phyloP scores from a whole-genome alignment of 441 rosid genomes.

The Codiaeum variegatum region DNA sequence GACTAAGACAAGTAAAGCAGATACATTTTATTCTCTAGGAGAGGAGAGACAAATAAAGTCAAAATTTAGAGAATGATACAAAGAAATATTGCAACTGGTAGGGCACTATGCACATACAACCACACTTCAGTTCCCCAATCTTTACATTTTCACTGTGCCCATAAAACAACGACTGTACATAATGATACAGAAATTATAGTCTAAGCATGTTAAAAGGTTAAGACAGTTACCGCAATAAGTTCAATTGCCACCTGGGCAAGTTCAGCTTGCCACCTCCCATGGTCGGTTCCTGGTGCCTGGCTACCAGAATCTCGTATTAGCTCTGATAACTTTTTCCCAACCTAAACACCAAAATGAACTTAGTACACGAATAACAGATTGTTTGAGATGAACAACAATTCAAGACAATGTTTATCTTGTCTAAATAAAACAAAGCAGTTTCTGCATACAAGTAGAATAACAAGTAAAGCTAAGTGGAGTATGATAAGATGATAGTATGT shows the following conservation, averaged over 20 bases:
- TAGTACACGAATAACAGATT: not conserved
- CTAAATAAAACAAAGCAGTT: not conserved
- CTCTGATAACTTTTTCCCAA: conserved; percentile 94
- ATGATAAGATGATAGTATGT: not conserved
- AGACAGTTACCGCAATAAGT: conserved; percentile 69
- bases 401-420: not conserved
- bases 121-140: not conserved
- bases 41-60: not conserved
- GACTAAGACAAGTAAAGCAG: not conserved
- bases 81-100: not conserved
- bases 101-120: not conserved
- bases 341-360: conserved; percentile 45
- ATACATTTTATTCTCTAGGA: not conserved
- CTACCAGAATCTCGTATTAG: conserved; percentile 90
- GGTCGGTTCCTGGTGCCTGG: conserved; percentile 78
- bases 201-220: not conserved
- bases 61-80: not conserved
- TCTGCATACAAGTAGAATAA: not conserved
- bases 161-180: not conserved
- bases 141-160: not conserved
- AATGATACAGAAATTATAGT: not conserved
- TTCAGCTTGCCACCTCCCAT: conserved; percentile 95
- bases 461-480: not conserved
- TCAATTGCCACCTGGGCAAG: conserved; percentile 96
- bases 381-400: not conserved